A percentile compares a stretch with the other conserved stretches of the same genome.
phyloP scores from a whole-genome alignment of 2,329 filamentous ascomycete species.

The Penicillium sumatraense region DNA sequence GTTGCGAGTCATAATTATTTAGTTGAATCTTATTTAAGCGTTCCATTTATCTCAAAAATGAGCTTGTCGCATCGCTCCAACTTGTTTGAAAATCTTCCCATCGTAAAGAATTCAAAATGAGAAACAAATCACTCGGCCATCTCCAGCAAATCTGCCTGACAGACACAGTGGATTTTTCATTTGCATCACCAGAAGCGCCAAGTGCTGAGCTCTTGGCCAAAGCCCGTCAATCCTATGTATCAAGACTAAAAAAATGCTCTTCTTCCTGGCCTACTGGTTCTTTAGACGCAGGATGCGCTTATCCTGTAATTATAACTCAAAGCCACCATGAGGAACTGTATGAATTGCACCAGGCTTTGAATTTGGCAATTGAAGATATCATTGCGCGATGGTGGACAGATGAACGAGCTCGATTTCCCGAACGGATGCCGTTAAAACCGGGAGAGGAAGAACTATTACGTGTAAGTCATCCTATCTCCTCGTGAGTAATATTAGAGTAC shows the following conservation, averaged over 20 bases:
- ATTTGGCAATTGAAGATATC: constrained; percentile 31
- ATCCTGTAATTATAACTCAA: constrained; percentile 2
- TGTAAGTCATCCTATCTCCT: constrained; percentile 8
- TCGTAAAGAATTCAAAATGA: neutral
- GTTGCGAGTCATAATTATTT: neutral
- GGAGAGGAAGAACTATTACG: constrained; percentile 29
- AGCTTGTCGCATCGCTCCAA: neutral
- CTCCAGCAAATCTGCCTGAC: neutral
- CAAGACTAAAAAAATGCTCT: neutral
- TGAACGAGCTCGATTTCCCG: constrained; percentile 22
- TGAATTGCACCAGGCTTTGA: constrained; percentile 25
- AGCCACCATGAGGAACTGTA: constrained; percentile 2
- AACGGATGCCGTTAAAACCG: constrained; percentile 32
- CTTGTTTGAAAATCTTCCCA: neutral
- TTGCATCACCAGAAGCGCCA: neutral
- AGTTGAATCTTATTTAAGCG: neutral
- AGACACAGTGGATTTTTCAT: neutral
- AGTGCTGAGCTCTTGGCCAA: neutral
- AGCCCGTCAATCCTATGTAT: neutral
- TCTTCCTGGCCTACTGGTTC: constrained; percentile 6
- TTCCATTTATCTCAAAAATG: neutral
- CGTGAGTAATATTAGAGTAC: neutral
- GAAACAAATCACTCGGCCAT: neutral
- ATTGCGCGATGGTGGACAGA: constrained; percentile 36
- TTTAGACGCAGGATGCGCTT: neutral